Base-by-base conservation (phyloP, 192 early-diverging fungal genomes). In the Coemansia sp. region DNA sequence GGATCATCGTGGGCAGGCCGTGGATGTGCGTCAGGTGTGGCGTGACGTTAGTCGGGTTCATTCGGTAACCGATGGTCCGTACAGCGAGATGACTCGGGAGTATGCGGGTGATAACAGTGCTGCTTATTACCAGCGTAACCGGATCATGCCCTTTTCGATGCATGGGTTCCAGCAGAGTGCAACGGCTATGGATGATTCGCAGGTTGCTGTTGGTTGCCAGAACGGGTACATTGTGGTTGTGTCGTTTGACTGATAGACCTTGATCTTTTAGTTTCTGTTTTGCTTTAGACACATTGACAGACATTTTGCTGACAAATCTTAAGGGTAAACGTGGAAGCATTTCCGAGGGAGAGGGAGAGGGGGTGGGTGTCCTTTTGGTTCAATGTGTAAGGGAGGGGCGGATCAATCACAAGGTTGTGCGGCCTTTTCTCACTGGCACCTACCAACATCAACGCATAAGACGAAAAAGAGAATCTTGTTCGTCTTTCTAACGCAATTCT, bases 161-260 rank as follows among this genome's bases (percentile, higher is more conserved):
- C 25, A 23, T 11, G 42, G 54, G 14, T 38, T 79, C 63, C 38
- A 23, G 28, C 40, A 45, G 10, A 33, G 38, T 28, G 4, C 61
- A 6, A 40, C 67, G 14, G 76, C 71, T 7, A 73, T 79, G 67
- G 70, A 74, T 53, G 76, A 79, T 50, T 34, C 55, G 1, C 55
- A 61, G 14, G 44, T 79, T 17, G 76, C 70, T 10, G 40, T 74
- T 19, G 76, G 70, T 4, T 79, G 76, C 53, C 19, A 50, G 31
- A 79, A 79, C 60, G 76, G 76, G 2, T 79, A 79, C 29, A 67
- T 79, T 3, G 71, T 79, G 0, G 55, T 79, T 14, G 60, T 61
- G 0, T 64, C 65, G 13, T 79, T 69, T 66, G 71, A 79, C 33
- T 79, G 62, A 52, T 2, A 14, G 30, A 28, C n/a, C 2, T 41